Base-by-base conservation (phyloP, 257 asterid species). In the Rehmannia glutinosa region DNA sequence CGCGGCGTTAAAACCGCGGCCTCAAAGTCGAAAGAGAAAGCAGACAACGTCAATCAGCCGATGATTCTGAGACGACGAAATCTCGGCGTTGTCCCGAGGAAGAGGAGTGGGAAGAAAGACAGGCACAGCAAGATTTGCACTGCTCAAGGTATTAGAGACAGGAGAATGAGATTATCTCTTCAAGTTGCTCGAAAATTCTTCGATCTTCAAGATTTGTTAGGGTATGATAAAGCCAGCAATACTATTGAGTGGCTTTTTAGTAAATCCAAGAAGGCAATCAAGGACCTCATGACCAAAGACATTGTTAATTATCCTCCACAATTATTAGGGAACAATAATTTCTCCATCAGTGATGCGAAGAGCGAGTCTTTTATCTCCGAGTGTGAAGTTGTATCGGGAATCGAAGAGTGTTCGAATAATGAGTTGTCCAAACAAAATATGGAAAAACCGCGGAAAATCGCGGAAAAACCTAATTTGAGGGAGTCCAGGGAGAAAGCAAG, bases 121-220 rank as follows among this genome's bases (percentile, higher is more conserved):
- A 70, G 94, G 23, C 96, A 88, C 73, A 88, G 94, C 86, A 88
- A 88, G 84, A 86, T 88, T 69, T 64, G 86, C 67, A 88, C 96
- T 0, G 96, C 96, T 1, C 89, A 84, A 60, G 96, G 96, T 1
- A 68, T 88, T 17, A 59, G 96, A 11, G 96, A 86, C 55, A 19
- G 96, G 49, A 64, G 96, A 35, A 88, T 88, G 96, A 77, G 96
- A 17, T 68, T 88, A 9, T 88, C 96, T 0, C 81, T 86, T 3
- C 94, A 79, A 62, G 83, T 82, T 3, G 96, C 96, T 0, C 77
- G 96, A 0, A 86, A 82, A 30, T 88, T 88, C 78, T 88, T 88
- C 45, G 94, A 88, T 70, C 85, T 88, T 11, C 96, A 88, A 66
- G 96, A 88, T 68, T 65, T 88, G 94, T 51, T 88, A 15, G 94